phyloP scores from a whole-genome alignment of 352 stramenopile genomes.

The Phytophthora litchii region DNA sequence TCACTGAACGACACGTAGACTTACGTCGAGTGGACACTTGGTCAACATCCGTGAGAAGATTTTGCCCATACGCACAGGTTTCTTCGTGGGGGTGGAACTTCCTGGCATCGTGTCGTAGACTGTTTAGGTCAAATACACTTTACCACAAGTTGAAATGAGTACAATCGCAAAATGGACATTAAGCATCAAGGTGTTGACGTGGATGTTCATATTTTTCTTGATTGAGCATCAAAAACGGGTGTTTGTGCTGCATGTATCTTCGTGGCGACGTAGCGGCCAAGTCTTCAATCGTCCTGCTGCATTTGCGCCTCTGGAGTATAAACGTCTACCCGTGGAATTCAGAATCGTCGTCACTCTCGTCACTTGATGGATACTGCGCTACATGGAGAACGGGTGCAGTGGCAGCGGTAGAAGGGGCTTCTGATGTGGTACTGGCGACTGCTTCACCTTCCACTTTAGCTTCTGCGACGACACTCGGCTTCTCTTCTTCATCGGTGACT shows the following conservation, averaged over 20 bases:
- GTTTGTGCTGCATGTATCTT: slow-evolving; percentile 5
- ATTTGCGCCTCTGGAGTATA: not conserved
- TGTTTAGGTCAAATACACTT: slow-evolving; percentile 7
- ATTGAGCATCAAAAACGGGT: slow-evolving; percentile 15
- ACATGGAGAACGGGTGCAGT: slow-evolving; percentile 8
- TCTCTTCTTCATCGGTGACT: slow-evolving; percentile 11
- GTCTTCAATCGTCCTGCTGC: slow-evolving; percentile 33
- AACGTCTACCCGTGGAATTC: slow-evolving; percentile 34
- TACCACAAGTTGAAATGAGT: not conserved
- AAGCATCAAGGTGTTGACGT: not conserved
- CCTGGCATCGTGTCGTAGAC: slow-evolving; percentile 22
- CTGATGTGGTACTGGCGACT: slow-evolving; percentile 1
- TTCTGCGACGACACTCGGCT: slow-evolving; percentile 1
- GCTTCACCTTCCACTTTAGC: slow-evolving; percentile 8
- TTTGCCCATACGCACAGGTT: slow-evolving; percentile 64
- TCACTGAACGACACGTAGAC: not conserved
- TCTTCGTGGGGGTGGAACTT: slow-evolving; percentile 33
- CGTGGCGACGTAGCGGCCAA: slow-evolving; percentile 17
- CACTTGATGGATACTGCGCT: slow-evolving; percentile 35
- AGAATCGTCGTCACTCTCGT: slow-evolving; percentile 39
- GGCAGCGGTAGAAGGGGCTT: slow-evolving; percentile 3
- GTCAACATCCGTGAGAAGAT: slow-evolving; percentile 72
- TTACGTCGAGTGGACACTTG: slow-evolving; percentile 69
- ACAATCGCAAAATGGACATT: slow-evolving; percentile 17
- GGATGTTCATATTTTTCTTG: slow-evolving; percentile 20